Conservation (phyloP, 441 rosid species). For the Erodium texanum region DNA sequence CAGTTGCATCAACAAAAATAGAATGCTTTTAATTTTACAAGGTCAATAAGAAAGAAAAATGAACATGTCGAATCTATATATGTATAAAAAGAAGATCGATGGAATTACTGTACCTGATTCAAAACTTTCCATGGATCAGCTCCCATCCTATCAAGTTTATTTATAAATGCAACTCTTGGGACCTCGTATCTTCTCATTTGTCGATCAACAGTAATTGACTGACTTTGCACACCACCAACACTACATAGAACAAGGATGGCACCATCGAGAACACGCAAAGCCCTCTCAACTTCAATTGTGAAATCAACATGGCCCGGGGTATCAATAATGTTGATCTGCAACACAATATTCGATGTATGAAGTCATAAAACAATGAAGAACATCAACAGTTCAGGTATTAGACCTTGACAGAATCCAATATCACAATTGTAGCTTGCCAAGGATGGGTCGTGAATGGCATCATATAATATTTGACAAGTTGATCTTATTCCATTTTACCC, state of each 20-base stretch:
- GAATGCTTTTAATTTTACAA: too few species aligned
- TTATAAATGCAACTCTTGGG: slow-evolving; percentile 83
- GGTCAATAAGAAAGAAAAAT: too few species aligned
- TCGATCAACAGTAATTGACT: slow-evolving; percentile 93
- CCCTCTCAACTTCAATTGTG: slow-evolving; percentile 97
- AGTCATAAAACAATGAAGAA: not conserved
- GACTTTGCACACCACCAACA: slow-evolving; percentile 99
- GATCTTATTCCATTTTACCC: not conserved
- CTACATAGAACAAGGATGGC: slow-evolving; percentile 91
- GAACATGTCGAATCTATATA: too few species aligned
- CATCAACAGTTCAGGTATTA: not conserved
- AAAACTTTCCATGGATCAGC: slow-evolving; percentile 99
- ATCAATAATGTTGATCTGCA: slow-evolving; percentile 83
- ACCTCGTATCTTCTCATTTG: slow-evolving; percentile 98
- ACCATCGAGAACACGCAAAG: slow-evolving; percentile 90
- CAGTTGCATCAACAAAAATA: too few species aligned
- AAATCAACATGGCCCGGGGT: slow-evolving; percentile 98
- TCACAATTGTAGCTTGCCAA: not conserved
- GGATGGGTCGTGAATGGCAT: not conserved
- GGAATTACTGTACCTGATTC: slow-evolving; percentile 48
- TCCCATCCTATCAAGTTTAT: slow-evolving; percentile 98
- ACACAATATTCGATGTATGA: not conserved
- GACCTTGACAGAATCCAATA: not conserved
- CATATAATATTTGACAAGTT: not conserved
- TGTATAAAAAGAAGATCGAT: not conserved